phyloP scores from a whole-genome alignment of 208 protist species.

The Naegleria fowleri region DNA sequence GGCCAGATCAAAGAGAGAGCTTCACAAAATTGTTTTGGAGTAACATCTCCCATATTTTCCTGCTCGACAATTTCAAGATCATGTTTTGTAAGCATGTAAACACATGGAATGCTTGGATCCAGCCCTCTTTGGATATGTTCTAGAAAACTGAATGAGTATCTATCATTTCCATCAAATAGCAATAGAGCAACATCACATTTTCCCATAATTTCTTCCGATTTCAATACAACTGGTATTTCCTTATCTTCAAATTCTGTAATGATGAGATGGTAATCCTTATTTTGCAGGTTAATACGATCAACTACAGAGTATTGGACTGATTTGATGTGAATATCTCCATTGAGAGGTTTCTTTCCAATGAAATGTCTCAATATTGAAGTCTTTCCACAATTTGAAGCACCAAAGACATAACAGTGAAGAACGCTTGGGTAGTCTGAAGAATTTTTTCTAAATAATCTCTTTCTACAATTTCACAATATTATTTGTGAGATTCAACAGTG shows the following conservation, averaged over 20 bases:
- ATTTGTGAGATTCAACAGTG: neutral
- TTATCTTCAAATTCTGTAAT: slow-evolving; percentile 25
- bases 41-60: neutral
- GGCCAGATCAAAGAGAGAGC: neutral
- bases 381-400: neutral
- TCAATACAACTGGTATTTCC: neutral
- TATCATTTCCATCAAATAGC: neutral
- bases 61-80: neutral
- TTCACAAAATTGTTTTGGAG: slow-evolving; percentile 14
- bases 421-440: neutral
- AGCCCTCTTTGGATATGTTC: neutral
- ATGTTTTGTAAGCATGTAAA: neutral
- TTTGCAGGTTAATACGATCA: neutral
- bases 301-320: neutral
- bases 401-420: neutral
- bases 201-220: neutral
- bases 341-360: neutral
- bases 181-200: neutral
- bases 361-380: neutral
- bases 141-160: neutral
- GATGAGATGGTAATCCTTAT: neutral
- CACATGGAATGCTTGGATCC: neutral
- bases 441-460: neutral
- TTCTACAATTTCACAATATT: neutral
- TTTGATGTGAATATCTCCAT: neutral